Conservation (phyloP, 108 stramenopile species). For the Skeletonema costatum region DNA sequence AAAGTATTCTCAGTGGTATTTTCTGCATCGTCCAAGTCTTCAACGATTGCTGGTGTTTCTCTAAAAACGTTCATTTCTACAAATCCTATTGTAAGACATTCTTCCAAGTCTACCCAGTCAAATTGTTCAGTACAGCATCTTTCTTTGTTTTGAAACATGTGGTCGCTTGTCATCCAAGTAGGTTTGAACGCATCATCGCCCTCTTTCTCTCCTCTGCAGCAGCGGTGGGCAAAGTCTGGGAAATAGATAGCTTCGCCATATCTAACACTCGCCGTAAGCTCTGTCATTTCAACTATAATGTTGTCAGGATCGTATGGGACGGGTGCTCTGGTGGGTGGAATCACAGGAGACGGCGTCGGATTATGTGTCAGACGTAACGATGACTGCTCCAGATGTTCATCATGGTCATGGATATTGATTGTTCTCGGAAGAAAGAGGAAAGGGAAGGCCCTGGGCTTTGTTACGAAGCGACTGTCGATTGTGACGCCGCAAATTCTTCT, state of each 20-base stretch:
- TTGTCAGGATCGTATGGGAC: neutral
- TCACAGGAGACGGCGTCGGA: too few relatives aligned
- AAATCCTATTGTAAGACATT: neutral
- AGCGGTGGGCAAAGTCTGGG: neutral
- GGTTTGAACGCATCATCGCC: neutral
- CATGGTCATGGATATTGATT: too few relatives aligned
- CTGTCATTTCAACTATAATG: neutral
- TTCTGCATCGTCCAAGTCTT: neutral
- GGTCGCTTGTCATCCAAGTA: neutral
- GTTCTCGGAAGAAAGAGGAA: too few relatives aligned
- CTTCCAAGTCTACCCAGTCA: too few relatives aligned
- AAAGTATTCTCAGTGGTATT: neutral
- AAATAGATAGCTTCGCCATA: neutral
- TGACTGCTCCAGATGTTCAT: too few relatives aligned
- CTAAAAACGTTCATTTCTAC: slow-evolving; percentile 2
- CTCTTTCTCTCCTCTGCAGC: neutral
- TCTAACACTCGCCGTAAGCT: neutral
- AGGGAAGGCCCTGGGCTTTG: too few relatives aligned
- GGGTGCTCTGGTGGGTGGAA: neutral
- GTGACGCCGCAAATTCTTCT: too few relatives aligned
- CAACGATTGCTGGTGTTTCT: neutral
- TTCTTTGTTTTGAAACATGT: slow-evolving; percentile 7
- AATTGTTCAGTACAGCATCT: neutral
- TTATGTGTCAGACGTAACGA: neutral
- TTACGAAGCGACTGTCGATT: too few relatives aligned